phyloP scores from a whole-genome alignment of 495 filamentous ascomycete species.

The Pseudoneurospora amorphoporcata region DNA sequence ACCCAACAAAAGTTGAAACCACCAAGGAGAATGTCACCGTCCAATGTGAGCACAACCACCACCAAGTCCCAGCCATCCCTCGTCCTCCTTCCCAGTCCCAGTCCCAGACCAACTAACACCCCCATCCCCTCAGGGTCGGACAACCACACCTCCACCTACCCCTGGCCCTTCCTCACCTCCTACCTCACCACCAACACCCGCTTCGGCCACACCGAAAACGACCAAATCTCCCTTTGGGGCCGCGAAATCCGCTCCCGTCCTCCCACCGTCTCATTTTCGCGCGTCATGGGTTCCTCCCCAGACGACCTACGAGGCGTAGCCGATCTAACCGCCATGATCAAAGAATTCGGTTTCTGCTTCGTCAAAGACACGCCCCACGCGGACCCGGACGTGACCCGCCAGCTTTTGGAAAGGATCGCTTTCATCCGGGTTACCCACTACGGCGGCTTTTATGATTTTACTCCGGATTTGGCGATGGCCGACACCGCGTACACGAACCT shows the following conservation, averaged over 20 bases:
- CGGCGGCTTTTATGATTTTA: constrained; percentile 93
- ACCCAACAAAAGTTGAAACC: constrained; percentile 21
- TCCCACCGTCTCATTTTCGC: constrained; percentile 47
- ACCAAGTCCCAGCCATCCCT: background rate
- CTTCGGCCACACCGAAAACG: background rate
- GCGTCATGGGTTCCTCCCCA: constrained; percentile 41
- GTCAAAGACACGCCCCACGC: constrained; percentile 52
- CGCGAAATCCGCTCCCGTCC: constrained; percentile 23
- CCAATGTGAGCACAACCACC: constrained; percentile 25
- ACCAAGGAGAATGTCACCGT: constrained; percentile 27
- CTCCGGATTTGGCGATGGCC: constrained; percentile 71
- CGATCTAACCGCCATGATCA: constrained; percentile 32
- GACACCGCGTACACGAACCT: constrained; percentile 90
- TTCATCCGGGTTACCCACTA: constrained; percentile 85
- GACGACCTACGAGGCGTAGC: constrained; percentile 8
- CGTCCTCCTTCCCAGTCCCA: background rate
- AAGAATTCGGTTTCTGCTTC: constrained; percentile 56
- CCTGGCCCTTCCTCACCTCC: constrained; percentile 39
- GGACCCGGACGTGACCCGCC: constrained; percentile 55
- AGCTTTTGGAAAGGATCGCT: constrained; percentile 65
- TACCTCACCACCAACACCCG: constrained; percentile 28
- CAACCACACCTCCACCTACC: constrained; percentile 46
- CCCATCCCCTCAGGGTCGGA: constrained; percentile 23
- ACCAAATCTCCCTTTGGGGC: constrained; percentile 4
- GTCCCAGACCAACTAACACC: background rate